phyloP scores from a whole-genome alignment of 1,139 yeast species.

The Magnusiomyces tetraspermus region DNA sequence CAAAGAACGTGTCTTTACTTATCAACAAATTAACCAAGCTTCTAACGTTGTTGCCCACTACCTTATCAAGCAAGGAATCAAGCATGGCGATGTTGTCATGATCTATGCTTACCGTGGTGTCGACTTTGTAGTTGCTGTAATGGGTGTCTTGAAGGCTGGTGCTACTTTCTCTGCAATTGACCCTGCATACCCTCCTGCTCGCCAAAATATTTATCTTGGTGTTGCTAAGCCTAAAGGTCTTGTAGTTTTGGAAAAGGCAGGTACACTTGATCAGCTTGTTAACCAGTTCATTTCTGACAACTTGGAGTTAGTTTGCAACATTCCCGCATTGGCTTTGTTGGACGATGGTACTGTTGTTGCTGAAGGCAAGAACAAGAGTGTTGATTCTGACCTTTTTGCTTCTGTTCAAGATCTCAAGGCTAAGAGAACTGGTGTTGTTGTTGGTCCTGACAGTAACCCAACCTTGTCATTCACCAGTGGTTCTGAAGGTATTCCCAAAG shows the following conservation, averaged over 20 bases:
- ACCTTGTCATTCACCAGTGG: slow-evolving; percentile 97
- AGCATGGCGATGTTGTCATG: slow-evolving; percentile 91
- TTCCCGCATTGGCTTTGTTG: slow-evolving; percentile 66
- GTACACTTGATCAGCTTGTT: slow-evolving; percentile 65
- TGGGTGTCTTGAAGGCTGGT: slow-evolving; percentile 97
- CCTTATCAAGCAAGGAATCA: slow-evolving; percentile 68
- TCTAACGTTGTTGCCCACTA: slow-evolving; percentile 93
- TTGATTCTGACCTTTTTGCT: slow-evolving; percentile 41
- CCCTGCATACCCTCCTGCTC: slow-evolving; percentile 97
- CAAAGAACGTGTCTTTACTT: slow-evolving; percentile 64
- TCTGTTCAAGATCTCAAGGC: slow-evolving; percentile 41
- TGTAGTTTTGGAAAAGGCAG: slow-evolving; percentile 85
- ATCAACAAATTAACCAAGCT: slow-evolving; percentile 79
- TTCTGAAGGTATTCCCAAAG: slow-evolving; percentile 96
- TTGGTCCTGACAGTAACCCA: slow-evolving; percentile 97
- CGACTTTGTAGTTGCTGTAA: slow-evolving; percentile 89
- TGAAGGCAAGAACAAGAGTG: slow-evolving; percentile 22
- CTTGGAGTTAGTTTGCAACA: slow-evolving; percentile 57
- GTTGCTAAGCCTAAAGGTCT: slow-evolving; percentile 92
- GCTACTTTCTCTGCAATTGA: slow-evolving; percentile 97
- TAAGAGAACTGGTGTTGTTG: slow-evolving; percentile 74
- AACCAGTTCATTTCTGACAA: slow-evolving; percentile 65
- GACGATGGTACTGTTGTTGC: slow-evolving; percentile 81
- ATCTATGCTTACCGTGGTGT: slow-evolving; percentile 97
- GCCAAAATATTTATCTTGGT: slow-evolving; percentile 84